phyloP scores from a whole-genome alignment of 1,139 yeast species.

The Debaryomyces sp. region DNA sequence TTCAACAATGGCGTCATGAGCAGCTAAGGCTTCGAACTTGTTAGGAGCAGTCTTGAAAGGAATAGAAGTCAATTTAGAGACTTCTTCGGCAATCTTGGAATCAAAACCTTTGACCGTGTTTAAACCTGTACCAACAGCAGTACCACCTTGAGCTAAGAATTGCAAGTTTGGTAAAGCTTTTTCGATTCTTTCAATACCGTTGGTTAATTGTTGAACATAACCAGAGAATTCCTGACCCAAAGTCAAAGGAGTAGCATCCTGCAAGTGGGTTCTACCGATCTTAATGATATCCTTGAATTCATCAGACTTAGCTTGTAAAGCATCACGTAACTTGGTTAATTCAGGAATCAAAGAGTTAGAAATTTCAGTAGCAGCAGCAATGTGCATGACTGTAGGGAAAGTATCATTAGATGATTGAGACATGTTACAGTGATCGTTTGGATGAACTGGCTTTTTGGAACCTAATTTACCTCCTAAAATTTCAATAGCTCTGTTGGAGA shows the following conservation, averaged over 20 bases:
- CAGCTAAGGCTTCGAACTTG: slow-evolving; percentile 98
- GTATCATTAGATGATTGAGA: slow-evolving; percentile 98
- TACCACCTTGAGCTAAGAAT: slow-evolving; percentile 96
- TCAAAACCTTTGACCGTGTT: slow-evolving; percentile 93
- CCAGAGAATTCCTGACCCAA: slow-evolving; percentile 98
- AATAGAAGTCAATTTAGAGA: slow-evolving; percentile 81
- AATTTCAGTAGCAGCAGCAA: slow-evolving; percentile 95
- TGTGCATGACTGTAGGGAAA: slow-evolving; percentile 99
- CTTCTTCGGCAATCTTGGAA: slow-evolving; percentile 76
- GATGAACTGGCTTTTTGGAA: slow-evolving; percentile 92
- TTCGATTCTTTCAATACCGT: slow-evolving; percentile 88
- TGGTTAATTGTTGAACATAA: slow-evolving; percentile 87
- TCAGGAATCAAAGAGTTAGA: slow-evolving; percentile 75
- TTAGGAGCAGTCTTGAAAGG: slow-evolving; percentile 94
- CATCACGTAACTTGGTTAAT: slow-evolving; percentile 71
- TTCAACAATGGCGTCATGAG: slow-evolving; percentile 97
- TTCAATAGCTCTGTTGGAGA: slow-evolving; percentile 97
- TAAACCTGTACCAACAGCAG: slow-evolving; percentile 98
- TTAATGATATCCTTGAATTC: slow-evolving; percentile 89
- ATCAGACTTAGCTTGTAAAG: slow-evolving; percentile 72
- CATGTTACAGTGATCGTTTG: slow-evolving; percentile 98
- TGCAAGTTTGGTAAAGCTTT: slow-evolving; percentile 72
- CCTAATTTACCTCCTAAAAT: slow-evolving; percentile 90
- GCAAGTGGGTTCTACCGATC: slow-evolving; percentile 98
- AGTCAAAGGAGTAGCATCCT: slow-evolving; percentile 98